phyloP scores from a whole-genome alignment of 768 basidiomycete genomes.

The Russula sp. region DNA sequence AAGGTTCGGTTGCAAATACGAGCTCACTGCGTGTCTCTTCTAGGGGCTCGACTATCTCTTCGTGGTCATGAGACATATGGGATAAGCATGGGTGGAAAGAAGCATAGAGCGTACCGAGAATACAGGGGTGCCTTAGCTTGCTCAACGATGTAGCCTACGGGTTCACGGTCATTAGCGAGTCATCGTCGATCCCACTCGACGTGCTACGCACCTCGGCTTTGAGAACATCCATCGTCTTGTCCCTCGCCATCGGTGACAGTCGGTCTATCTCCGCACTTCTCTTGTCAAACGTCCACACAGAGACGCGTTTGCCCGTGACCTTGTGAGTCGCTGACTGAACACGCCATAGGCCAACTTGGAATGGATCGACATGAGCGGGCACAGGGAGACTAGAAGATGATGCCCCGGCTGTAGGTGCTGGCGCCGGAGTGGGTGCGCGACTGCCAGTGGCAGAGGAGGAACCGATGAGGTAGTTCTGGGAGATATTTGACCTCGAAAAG shows the following conservation, averaged over 20 bases:
- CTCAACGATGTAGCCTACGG: conserved; percentile 74
- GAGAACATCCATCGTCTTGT: conserved; percentile 73
- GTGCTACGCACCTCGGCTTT: conserved; percentile 71
- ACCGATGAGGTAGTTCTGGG: conserved; percentile 67
- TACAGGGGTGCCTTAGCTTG: conserved; percentile 84
- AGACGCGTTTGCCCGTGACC: conserved; percentile 82
- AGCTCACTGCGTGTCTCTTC: conserved; percentile 88
- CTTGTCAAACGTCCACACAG: conserved; percentile 92
- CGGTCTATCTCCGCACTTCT: conserved; percentile 64
- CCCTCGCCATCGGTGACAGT: conserved; percentile 54
- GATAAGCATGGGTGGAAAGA: neutral
- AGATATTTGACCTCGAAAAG: conserved; percentile 73
- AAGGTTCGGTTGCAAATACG: conserved; percentile 88
- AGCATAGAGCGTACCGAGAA: conserved; percentile 54
- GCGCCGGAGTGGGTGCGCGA: conserved; percentile 33
- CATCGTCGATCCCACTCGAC: neutral
- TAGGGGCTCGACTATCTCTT: conserved; percentile 96
- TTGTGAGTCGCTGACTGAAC: conserved; percentile 84
- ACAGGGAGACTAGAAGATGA: conserved; percentile 34
- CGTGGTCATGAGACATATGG: conserved; percentile 15
- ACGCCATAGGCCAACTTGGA: conserved; percentile 81
- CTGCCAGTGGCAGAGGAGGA: conserved; percentile 23
- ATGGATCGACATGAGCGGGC: conserved; percentile 39
- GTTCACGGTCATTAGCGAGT: conserved; percentile 3
- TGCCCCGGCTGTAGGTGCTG: conserved; percentile 30